Percentiles rank a stretch among this genome's conserved stretches.
phyloP scores from a whole-genome alignment of 1,284 basidiomycete species.

The Leucocoprinus gongylophorus region DNA sequence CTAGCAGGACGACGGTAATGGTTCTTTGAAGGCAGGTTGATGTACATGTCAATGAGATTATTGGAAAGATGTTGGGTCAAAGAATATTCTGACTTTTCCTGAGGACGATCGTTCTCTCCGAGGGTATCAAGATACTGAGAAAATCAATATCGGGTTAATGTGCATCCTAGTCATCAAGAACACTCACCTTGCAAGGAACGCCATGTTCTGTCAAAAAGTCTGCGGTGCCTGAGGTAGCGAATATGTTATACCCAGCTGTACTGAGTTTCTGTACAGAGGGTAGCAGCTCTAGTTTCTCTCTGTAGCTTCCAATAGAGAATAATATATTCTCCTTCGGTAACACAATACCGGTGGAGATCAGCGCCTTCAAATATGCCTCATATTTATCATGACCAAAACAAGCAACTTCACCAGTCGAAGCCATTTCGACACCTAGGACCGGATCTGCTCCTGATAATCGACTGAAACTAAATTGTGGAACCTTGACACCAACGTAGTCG shows the following conservation, averaged over 20 bases:
- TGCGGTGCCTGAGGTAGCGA: conserved; percentile 94
- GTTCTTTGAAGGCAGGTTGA: conserved; percentile 98
- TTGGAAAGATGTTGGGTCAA: conserved; percentile 92
- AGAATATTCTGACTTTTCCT: conserved; percentile 94
- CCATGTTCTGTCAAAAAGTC: conserved; percentile 90
- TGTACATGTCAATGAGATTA: conserved; percentile 97
- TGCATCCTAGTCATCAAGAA: neutral
- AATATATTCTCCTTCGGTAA: conserved; percentile 95
- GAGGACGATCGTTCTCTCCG: conserved; percentile 63
- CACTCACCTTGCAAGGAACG: conserved; percentile 72
- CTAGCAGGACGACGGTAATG: conserved; percentile 95
- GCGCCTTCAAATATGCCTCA: conserved; percentile 95
- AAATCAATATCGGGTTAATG: conserved; percentile 6
- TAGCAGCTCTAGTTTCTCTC: conserved; percentile 96
- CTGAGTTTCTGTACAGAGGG: conserved; percentile 96
- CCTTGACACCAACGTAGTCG: conserved; percentile 98
- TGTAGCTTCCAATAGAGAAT: conserved; percentile 92
- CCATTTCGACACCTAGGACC: conserved; percentile 99
- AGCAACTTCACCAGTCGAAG: conserved; percentile 98
- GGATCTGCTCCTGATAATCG: conserved; percentile 95
- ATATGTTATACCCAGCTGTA: conserved; percentile 92
- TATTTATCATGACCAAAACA: conserved; percentile 98
- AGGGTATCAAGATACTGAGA: conserved; percentile 83
- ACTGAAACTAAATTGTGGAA: conserved; percentile 97
- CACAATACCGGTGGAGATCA: conserved; percentile 93